Evolutionary conservation across 129 eudicot genomes (phyloP).

Genomic region (Helianthus annuus): HanXRQr2.0-SUNRISE NC_035443.2:189145261-189145760

Average conservation of each 20-base stretch:
- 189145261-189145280: background rate
- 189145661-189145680: background rate
- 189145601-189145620: constrained; percentile 71
- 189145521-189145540: constrained; percentile 66
- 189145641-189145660: background rate
- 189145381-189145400: background rate
- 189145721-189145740: constrained; percentile 58
- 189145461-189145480: constrained; percentile 75
- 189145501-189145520: constrained; percentile 70
- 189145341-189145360: constrained; percentile 83
- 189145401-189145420: background rate
- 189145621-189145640: background rate
- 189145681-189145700: constrained; percentile 28
- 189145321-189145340: constrained; percentile 63
- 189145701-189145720: constrained; percentile 63
- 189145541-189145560: constrained; percentile 66
- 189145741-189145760: constrained; percentile 60
- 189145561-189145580: constrained; percentile 49
- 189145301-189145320: constrained; percentile 85
- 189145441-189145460: constrained; percentile 51
- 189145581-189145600: constrained; percentile 47
- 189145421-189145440: background rate
- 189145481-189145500: constrained; percentile 80
- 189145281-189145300: constrained; percentile 41
- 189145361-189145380: constrained; percentile 53